Evolutionary conservation across 805 yeast species (phyloP).

Genomic region (Suhomyces tanzawaensis): DNA sequence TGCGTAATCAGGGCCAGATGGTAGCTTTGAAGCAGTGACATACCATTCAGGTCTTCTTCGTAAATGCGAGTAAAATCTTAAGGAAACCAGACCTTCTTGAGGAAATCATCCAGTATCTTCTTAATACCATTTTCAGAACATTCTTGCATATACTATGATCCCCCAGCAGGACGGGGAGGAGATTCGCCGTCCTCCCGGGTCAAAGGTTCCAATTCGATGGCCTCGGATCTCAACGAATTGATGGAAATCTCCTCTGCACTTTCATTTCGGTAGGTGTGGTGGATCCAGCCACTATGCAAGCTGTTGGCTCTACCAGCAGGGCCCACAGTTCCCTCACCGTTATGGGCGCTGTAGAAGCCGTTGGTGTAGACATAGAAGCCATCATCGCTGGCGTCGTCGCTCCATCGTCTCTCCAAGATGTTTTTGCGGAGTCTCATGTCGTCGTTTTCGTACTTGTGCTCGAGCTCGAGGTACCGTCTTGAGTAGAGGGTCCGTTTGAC

Average conservation of each 20-base stretch:
- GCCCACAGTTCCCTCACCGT: conserved; percentile 5
- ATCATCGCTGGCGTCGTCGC: conserved; percentile 36
- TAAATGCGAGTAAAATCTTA: too few species aligned
- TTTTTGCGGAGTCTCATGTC: conserved; percentile 30
- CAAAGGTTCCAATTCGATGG: neutral
- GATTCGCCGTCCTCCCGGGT: too few species aligned
- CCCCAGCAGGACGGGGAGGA: too few species aligned
- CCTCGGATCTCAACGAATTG: conserved; percentile 5
- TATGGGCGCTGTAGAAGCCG: conserved; percentile 30
- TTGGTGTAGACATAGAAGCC: conserved; percentile 44
- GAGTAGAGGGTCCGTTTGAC: conserved; percentile 66
- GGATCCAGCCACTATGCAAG: conserved; percentile 18
- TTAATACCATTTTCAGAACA: too few species aligned
- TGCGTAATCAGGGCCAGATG: too few species aligned
- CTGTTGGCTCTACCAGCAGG: conserved; percentile 16
- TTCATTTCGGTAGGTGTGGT: conserved; percentile 9
- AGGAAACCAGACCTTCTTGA: too few species aligned
- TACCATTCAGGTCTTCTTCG: too few species aligned
- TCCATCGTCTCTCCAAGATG: conserved; percentile 11
- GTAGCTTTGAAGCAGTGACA: too few species aligned
- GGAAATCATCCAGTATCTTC: too few species aligned
- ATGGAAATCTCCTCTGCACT: conserved; percentile 12
- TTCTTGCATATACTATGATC: too few species aligned
- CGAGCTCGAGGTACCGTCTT: conserved; percentile 39
- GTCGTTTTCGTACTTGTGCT: conserved; percentile 26